Evolutionary conservation across 345 rosid genomes (phyloP), one percentile per base, ranked within the genome.

Genomic region (Dipteronia sinensis): DNA sequence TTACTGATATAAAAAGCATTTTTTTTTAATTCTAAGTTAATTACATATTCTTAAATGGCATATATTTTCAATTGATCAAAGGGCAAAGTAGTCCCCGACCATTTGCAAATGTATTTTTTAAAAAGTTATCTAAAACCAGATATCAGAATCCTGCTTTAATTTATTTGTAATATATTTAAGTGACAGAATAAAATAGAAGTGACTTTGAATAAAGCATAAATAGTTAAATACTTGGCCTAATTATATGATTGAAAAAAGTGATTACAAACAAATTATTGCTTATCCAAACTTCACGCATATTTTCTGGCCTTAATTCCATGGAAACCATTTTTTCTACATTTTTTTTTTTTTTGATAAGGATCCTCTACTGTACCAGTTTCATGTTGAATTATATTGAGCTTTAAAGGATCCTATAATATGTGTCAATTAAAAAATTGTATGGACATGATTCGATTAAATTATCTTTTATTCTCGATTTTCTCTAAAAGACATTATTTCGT

Each of bases 191-290:
- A 8, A 25, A 53, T 40, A 49, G 17, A 15, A 49, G 17, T 49
- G 55, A 49, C 16, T 49, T 49, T 49, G 16, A 49, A 49, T 49
- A 53, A 58, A 72, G 77, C 72, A 75, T 47, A 31, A 71, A 74
- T 83, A 77, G 80, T 78, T 47, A 31, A 71, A 74, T 83, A 77
- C 82, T 78, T 83, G 29, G 80, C 82, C 81, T 61, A 59, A 42
- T 75, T 49, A 44, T 67, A 61, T 49, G 29, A 47, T 72, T 67
- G 5, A 23, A 59, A 46, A 77, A 75, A 72, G 63, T 29, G 84
- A 83, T 67, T 76, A 74, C 56, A 15, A 51, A 51, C 34, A 31
- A 31, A 31, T 31, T 31, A 31, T 31, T 49, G 16, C 53, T 49
- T 13, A 15, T 49, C 55, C 19, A 49, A 49, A 13, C 5, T 49